These are phyloP conservation scores for Populus davidiana DNA, from an alignment of 345 rosid genomes.

Conservation along the genomic window DNA sequence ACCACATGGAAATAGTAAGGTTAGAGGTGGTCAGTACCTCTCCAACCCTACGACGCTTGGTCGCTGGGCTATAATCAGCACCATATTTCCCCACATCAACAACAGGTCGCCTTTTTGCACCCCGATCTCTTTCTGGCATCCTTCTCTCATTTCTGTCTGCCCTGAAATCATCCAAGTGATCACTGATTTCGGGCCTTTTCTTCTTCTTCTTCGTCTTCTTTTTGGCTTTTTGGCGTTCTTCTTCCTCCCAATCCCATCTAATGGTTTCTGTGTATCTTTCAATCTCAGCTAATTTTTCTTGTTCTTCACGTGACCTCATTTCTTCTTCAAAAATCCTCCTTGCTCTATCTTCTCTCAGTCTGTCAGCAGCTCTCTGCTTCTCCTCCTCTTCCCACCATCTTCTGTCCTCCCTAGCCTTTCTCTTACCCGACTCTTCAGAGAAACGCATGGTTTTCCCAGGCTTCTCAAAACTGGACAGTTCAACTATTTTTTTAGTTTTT, in stretches of 20 bases:
- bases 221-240: slow-evolving; percentile 68
- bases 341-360: slow-evolving; percentile 47
- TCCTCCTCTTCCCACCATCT: slow-evolving; percentile 82
- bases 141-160: slow-evolving; percentile 59
- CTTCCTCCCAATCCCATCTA: slow-evolving; percentile 82
- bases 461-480: slow-evolving; percentile 65
- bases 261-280: slow-evolving; percentile 67
- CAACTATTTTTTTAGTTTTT: slow-evolving; percentile 79
- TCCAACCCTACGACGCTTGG: slow-evolving; percentile 90
- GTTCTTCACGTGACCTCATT: slow-evolving; percentile 53
- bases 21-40: slow-evolving; percentile 51
- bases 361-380: slow-evolving; percentile 53
- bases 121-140: slow-evolving; percentile 61
- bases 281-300: slow-evolving; percentile 59
- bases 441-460: slow-evolving; percentile 33
- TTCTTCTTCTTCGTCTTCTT: slow-evolving; percentile 79
- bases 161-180: slow-evolving; percentile 49
- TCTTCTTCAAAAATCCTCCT: slow-evolving; percentile 44
- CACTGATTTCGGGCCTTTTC: slow-evolving; percentile 54
- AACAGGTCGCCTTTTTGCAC: slow-evolving; percentile 55
- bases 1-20: neutral
- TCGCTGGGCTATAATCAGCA: slow-evolving; percentile 54
- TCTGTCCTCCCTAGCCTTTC: slow-evolving; percentile 59
- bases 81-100: slow-evolving; percentile 45
- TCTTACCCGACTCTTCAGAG: slow-evolving; percentile 45